These are phyloP conservation scores for Penicillium paradoxum DNA, from an alignment of 495 filamentous ascomycete genomes.

Conservation along the genomic window DNA sequence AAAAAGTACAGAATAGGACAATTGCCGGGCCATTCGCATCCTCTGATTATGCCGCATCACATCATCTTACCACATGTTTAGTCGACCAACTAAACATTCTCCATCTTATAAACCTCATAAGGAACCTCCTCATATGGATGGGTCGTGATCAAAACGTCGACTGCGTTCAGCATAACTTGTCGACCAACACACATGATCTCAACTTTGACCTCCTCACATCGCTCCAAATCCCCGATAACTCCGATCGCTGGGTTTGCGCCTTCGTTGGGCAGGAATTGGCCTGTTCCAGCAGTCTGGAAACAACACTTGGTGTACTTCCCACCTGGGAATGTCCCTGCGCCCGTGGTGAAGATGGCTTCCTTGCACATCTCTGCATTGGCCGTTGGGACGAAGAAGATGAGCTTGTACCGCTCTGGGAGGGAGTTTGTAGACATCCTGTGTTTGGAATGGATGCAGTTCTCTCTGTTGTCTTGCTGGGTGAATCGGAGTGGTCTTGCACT, in stretches of 20 bases:
- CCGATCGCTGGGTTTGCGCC: slow-evolving; percentile 41
- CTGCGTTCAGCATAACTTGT: slow-evolving; percentile 41
- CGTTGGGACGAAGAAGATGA: slow-evolving; percentile 45
- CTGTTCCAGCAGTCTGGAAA: slow-evolving; percentile 37
- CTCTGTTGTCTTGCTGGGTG: neutral
- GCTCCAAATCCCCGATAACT: slow-evolving; percentile 34
- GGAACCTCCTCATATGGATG: slow-evolving; percentile 77
- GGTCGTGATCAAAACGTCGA: slow-evolving; percentile 46
- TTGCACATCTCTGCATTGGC: slow-evolving; percentile 39
- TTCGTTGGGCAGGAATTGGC: slow-evolving; percentile 38
- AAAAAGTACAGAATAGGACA: neutral
- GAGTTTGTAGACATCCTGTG: slow-evolving; percentile 5
- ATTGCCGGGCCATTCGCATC: neutral
- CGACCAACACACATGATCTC: slow-evolving; percentile 51
- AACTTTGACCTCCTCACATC: slow-evolving; percentile 48
- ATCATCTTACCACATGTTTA: neutral
- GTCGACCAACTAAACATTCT: slow-evolving; percentile 52
- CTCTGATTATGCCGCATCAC: neutral
- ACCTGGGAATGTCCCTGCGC: slow-evolving; percentile 41
- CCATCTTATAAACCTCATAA: slow-evolving; percentile 70
- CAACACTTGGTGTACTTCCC: slow-evolving; percentile 40
- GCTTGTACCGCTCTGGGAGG: slow-evolving; percentile 40
- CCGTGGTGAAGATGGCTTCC: slow-evolving; percentile 42
- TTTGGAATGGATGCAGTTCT: neutral
- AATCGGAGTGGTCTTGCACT: neutral